phyloP scores from a whole-genome alignment of 495 filamentous ascomycete species.

The Podospora sp. region DNA sequence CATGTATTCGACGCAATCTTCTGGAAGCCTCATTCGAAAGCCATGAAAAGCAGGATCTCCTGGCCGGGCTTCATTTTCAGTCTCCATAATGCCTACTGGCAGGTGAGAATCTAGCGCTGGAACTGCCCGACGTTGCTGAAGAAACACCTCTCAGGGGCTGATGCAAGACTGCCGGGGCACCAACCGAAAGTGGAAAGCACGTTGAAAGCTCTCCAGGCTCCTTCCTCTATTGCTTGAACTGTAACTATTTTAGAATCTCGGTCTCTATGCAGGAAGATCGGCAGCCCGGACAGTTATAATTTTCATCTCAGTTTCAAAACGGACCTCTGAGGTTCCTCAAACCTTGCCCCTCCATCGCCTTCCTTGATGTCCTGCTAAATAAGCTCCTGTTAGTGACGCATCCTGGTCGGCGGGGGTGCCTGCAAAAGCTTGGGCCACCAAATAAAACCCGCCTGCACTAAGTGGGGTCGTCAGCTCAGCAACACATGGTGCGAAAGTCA shows the following conservation, averaged over 20 bases:
- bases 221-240: no score
- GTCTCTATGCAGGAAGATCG: no score
- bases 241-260: no score
- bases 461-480: neutral
- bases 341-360: neutral
- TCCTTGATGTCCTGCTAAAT: neutral
- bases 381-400: neutral
- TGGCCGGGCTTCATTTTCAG: constrained; percentile 28
- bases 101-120: neutral
- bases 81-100: constrained; percentile 22
- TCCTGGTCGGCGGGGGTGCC: neutral
- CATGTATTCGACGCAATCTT: constrained; percentile 87
- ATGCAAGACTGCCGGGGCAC: neutral
- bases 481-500: neutral
- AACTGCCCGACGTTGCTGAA: neutral
- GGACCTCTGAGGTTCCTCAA: neutral
- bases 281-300: no score
- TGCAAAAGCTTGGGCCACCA: neutral
- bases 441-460: neutral
- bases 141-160: neutral
- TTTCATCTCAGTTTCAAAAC: neutral
- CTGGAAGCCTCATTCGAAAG: constrained; percentile 75
- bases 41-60: constrained; percentile 56
- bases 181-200: neutral
- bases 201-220: neutral